Base-by-base conservation (phyloP, 164 flowering plant species). In the Macadamia tetraphylla region DNA sequence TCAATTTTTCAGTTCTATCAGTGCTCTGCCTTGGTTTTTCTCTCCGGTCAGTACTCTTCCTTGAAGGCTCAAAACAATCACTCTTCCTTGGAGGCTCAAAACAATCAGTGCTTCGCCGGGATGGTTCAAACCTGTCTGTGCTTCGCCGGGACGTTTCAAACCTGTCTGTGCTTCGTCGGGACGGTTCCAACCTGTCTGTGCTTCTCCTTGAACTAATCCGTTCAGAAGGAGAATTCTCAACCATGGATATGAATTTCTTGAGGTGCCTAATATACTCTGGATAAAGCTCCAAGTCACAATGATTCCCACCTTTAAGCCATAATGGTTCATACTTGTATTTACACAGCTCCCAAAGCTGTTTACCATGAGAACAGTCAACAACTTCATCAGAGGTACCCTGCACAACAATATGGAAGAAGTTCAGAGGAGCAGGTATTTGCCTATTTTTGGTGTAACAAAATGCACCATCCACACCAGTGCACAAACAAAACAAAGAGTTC, bases 321-420 rank as follows among this genome's bases (percentile, higher is more conserved):
- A 92, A 74, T 7, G 98, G 98, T 67, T 92, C 98, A 56, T 87
- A 92, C 69, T 92, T 92, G 73, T 89, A 90, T 70, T 86, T 87
- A 60, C 95, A 90, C 15, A 90, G 82, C 73, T 92, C 98, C 97
- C 97, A 90, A 11, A 92, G 94, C 75, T 83, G 90, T 79, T 89
- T 90, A 13, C 98, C 98, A 72, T 92, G 98, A 71, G 97, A 92
- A 70, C 92, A 90, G 76, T 92, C 90, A 53, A 92, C 98, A 10
- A 92, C 94, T 70, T 90, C 93, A 74, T 92, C 98, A 11, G 95
- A 78, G 30, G 98, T 92, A 68, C 98, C 97, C 98, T 92, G 73
- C 67, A 83, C 0, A 67, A 68, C 30, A 29, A 69, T 29, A 46
- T 44, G n/a, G 5, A 53, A 14, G 18, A 17, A 0, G 35, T 57